Conservation (phyloP, 1,284 basidiomycete genomes). For the Ganoderma lucidum region DNA sequence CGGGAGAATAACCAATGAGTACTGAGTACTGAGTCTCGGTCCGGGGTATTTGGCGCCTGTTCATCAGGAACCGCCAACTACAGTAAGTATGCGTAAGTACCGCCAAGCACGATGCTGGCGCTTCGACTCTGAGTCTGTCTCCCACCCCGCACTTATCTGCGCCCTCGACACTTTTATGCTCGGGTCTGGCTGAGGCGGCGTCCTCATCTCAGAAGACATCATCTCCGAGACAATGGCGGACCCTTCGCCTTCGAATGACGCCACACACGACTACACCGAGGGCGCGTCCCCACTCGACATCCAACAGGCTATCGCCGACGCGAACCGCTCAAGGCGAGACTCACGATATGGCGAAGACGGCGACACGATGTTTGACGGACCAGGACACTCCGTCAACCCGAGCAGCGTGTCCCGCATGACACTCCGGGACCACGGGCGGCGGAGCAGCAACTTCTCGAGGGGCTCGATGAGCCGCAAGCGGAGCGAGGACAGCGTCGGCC, state of each 20-base stretch:
- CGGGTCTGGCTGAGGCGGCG: slow-evolving; percentile 1
- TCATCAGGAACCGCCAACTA: no score
- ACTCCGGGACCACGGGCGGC: slow-evolving; percentile 55
- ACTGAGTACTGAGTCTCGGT: no score
- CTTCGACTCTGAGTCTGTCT: neutral
- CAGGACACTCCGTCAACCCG: slow-evolving; percentile 73
- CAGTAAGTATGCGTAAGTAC: no score
- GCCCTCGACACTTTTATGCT: neutral
- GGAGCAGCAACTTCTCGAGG: slow-evolving; percentile 63
- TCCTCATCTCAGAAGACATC: no score
- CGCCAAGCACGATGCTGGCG: no score
- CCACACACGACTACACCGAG: slow-evolving; percentile 77
- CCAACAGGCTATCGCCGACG: slow-evolving; percentile 57
- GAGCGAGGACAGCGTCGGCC: slow-evolving; percentile 56
- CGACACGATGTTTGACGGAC: slow-evolving; percentile 79
- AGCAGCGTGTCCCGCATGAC: slow-evolving; percentile 84
- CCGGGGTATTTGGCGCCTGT: no score
- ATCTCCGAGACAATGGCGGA: slow-evolving; percentile 8
- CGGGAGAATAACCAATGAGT: no score
- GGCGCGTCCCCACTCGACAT: slow-evolving; percentile 83
- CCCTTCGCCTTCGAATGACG: slow-evolving; percentile 31
- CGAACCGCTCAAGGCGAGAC: slow-evolving; percentile 61
- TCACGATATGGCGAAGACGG: slow-evolving; percentile 70
- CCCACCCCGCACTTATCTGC: neutral
- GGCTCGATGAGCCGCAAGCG: slow-evolving; percentile 52